Evolutionary conservation across 352 stramenopile genomes (phyloP), one percentile per base, ranked within the genome.

Genomic region (Pythium phragmiticola): DNA sequence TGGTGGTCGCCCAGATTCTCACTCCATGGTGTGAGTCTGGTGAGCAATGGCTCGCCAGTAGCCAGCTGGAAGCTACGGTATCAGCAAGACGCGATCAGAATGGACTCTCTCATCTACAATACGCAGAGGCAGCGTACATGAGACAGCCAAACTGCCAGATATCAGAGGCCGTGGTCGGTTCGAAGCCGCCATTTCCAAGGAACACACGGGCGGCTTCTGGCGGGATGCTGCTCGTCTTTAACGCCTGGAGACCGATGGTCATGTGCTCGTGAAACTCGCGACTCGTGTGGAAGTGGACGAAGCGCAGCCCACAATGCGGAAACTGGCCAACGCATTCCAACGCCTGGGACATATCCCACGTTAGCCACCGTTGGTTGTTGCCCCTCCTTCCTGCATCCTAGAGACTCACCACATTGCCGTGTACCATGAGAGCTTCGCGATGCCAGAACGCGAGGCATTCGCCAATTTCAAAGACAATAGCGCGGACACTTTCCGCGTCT

Each of bases 101-200:
- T 19, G 17, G n/a, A 19, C 12, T 19, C 17, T 48, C 5, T 48
- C 12, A 48, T 12, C 7, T 2, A 12, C n/a, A 9, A 26, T n/a
- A 7, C 8, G 8, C 7, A 30, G 26, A 30, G 12, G 16, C 14
- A 23, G 70, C 77, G 37, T 79, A 92, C 83, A 89, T 71, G 47
- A 87, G 65, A 46, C 83, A 92, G 5, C 83, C 83, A 33, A 92
- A 87, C 41, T 92, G 83, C 83, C 83, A 92, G 36, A 90, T 76
- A 66, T 92, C 83, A 6, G 77, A 84, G 3, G 68, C 67, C 19
- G 65, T 55, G 0, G 77, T 90, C 7, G 80, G 77, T 4, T 64
- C 46, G 37, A 87, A 88, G 12, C 57, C 43, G 4, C 80, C 74
- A 19, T 73, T 72, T 3, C 21, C 52, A 8, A 89, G 62, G 47